Conservation (phyloP, 768 basidiomycete genomes). For the Kwoniella botswanensis region DNA sequence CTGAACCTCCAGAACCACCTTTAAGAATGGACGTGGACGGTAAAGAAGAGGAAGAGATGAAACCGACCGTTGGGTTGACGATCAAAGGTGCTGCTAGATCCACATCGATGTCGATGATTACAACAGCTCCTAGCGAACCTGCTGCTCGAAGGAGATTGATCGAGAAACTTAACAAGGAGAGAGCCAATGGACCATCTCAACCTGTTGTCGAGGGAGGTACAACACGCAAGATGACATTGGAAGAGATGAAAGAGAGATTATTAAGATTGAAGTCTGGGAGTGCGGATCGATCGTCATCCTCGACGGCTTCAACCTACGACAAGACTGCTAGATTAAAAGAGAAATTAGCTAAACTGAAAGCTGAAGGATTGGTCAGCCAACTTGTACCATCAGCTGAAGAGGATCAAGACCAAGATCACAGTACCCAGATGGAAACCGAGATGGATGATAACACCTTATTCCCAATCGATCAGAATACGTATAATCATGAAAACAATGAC, state of each 20-base stretch:
- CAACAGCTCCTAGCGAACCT: conserved; percentile 2
- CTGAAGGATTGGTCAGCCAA: background rate
- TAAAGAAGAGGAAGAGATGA: background rate
- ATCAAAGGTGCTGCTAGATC: conserved; percentile 36
- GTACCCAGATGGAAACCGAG: background rate
- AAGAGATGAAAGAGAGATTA: conserved; percentile 2
- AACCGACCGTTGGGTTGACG: conserved; percentile 8
- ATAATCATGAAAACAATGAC: background rate
- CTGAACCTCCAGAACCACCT: conserved; percentile 25
- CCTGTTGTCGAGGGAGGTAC: background rate
- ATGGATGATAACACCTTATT: background rate
- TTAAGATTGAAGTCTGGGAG: background rate
- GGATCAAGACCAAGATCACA: background rate
- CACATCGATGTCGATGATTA: background rate
- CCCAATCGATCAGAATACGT: background rate
- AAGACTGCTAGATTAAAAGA: background rate
- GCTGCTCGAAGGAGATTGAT: background rate
- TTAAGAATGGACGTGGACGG: conserved; percentile 23
- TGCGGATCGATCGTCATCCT: background rate
- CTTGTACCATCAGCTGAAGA: no score
- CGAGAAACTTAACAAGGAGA: conserved; percentile 6
- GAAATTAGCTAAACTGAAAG: conserved; percentile 9
- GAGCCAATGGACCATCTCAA: conserved; percentile 1
- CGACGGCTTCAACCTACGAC: background rate
- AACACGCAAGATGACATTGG: background rate